Conservation (phyloP, 352 stramenopile species). For the Phytophthora podocarpi region DNA sequence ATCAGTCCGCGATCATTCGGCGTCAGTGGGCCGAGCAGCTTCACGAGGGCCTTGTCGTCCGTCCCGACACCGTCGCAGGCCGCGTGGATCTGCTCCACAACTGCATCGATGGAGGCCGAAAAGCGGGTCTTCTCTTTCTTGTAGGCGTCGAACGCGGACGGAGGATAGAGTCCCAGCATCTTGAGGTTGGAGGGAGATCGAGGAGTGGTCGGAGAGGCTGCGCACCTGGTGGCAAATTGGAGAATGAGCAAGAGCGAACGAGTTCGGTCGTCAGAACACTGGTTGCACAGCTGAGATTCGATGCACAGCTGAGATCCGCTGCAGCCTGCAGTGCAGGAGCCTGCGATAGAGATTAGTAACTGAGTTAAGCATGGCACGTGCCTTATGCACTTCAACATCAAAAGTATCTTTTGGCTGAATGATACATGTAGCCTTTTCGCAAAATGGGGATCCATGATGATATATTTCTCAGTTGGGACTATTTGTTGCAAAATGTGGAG, state of each 20-base stretch:
- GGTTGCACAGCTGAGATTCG: too few relatives aligned
- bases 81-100: conserved; percentile 68
- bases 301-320: conserved; percentile 15
- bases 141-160: conserved; percentile 66
- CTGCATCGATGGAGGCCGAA: conserved; percentile 46
- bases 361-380: conserved; percentile 14
- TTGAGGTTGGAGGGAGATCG: conserved; percentile 26
- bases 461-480: too few relatives aligned
- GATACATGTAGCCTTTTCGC: too few relatives aligned
- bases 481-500: too few relatives aligned
- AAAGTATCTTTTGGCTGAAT: conserved; percentile 37
- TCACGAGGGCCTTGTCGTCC: conserved; percentile 64
- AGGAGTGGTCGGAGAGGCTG: conserved; percentile 16
- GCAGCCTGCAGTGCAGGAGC: too few relatives aligned
- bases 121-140: conserved; percentile 59
- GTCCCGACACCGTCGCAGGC: conserved; percentile 69
- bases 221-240: conserved; percentile 30
- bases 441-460: too few relatives aligned
- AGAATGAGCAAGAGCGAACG: conserved; percentile 34
- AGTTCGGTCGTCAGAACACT: too few relatives aligned
- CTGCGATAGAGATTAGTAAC: conserved; percentile 1
- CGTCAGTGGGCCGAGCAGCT: conserved; percentile 49
- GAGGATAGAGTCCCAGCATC: conserved; percentile 69
- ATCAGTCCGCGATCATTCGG: conserved; percentile 57
- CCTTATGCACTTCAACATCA: conserved; percentile 10